Conservation (phyloP, 257 asterid species). For the Parsonsia alboflavescens region DNA sequence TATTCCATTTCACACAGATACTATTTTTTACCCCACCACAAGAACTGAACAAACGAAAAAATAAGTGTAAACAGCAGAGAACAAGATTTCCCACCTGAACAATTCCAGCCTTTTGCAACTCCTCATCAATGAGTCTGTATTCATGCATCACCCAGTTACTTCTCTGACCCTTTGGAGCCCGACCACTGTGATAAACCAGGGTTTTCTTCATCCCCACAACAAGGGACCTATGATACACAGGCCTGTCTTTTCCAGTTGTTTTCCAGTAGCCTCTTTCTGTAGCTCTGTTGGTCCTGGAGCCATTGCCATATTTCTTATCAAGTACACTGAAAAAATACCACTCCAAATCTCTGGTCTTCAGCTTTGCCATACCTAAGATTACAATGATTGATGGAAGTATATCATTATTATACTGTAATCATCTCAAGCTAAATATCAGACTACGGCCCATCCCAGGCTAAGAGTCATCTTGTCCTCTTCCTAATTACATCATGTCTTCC, state of each 20-base stretch:
- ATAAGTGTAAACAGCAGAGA: constrained; percentile 5
- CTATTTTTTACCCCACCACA: not conserved
- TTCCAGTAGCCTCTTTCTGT: constrained; percentile 93
- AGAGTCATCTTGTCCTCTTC: not conserved
- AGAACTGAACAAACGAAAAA: constrained; percentile 7
- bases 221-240: constrained; percentile 59
- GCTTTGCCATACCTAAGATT: constrained; percentile 55
- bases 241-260: constrained; percentile 92
- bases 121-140: constrained; percentile 75
- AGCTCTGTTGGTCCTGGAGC: constrained; percentile 85
- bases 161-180: constrained; percentile 93
- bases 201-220: constrained; percentile 96
- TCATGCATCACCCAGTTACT: constrained; percentile 98
- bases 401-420: not conserved
- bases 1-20: not conserved
- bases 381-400: not conserved
- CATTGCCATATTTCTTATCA: constrained; percentile 90
- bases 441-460: not conserved
- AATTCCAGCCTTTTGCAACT: constrained; percentile 65
- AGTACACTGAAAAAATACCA: constrained; percentile 90
- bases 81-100: constrained; percentile 49
- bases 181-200: constrained; percentile 79
- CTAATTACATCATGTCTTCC: not conserved
- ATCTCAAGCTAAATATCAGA: not conserved
- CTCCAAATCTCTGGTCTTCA: constrained; percentile 76